These are phyloP conservation scores for Coprinellus micaceus DNA, from an alignment of 768 basidiomycete species.

Conservation along the genomic window DNA sequence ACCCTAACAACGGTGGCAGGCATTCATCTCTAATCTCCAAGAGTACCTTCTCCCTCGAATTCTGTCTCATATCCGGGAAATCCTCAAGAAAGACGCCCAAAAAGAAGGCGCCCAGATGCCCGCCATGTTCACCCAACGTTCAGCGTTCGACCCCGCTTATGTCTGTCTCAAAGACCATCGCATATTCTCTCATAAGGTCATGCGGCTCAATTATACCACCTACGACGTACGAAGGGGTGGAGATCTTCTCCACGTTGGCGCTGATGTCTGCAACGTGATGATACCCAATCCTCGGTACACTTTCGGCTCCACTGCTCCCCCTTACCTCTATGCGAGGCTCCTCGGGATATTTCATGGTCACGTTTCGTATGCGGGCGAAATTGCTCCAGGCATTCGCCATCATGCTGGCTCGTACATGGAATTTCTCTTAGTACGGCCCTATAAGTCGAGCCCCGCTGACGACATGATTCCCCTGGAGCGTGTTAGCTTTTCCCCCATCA, in stretches of 20 bases:
- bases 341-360: slow-evolving; percentile 19
- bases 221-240: neutral
- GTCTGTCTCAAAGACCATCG: neutral
- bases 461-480: neutral
- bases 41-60: neutral
- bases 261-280: neutral
- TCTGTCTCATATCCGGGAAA: neutral
- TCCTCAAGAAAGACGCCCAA: neutral
- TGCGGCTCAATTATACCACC: neutral
- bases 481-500: neutral
- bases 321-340: slow-evolving; percentile 22
- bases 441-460: neutral
- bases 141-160: neutral
- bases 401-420: neutral
- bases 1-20: slow-evolving; percentile 15
- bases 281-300: neutral
- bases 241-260: neutral
- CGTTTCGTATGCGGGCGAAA: slow-evolving; percentile 14
- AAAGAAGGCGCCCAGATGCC: neutral
- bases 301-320: neutral
- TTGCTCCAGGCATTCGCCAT: neutral
- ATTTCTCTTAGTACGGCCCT: neutral
- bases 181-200: neutral
- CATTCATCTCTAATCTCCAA: slow-evolving; percentile 19
- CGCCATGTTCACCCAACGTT: neutral